These are phyloP conservation scores for Rhodotorula sp. DNA, from an alignment of 1,284 basidiomycete species.

Conservation along the genomic window DNA sequence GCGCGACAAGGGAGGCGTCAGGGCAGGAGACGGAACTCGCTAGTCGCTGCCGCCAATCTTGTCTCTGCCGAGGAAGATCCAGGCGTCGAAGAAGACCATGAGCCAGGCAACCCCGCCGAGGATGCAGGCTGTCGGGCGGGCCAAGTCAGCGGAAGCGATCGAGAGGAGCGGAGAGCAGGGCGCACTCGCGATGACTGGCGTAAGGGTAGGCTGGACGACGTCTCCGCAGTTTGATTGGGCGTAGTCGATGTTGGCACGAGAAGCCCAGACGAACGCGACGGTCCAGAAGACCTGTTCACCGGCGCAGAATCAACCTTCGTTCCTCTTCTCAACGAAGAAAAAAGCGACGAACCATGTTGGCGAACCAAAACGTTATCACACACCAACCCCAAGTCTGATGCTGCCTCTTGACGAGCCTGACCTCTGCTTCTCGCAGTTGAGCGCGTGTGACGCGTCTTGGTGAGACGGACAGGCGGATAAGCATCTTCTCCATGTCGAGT, in stretches of 20 bases:
- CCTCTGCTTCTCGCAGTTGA: background rate
- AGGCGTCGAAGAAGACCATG: conserved; percentile 7
- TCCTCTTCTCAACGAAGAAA: background rate
- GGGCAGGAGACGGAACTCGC: background rate
- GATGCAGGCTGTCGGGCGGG: background rate
- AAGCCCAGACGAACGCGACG: background rate
- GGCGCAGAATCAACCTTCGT: too few species aligned
- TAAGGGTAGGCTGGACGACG: background rate
- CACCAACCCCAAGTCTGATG: background rate
- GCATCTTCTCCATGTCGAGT: background rate
- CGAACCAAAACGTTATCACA: background rate
- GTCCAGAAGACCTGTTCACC: conserved; percentile 6
- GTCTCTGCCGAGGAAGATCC: conserved; percentile 2
- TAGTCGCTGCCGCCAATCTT: conserved; percentile 12
- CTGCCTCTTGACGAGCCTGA: background rate
- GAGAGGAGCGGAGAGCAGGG: background rate
- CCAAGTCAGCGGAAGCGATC: background rate
- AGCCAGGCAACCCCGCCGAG: conserved; percentile 18
- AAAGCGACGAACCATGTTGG: too few species aligned
- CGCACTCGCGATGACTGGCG: conserved; percentile 5
- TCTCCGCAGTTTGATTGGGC: conserved; percentile 15
- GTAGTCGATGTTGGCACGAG: background rate
- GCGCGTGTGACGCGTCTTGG: background rate
- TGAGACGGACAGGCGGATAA: background rate
- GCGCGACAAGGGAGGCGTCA: background rate